Evolutionary conservation across 2,329 filamentous ascomycete genomes (phyloP), one percentile per base, ranked within the genome.

Genomic region (Ambrosiella xylebori): DNA sequence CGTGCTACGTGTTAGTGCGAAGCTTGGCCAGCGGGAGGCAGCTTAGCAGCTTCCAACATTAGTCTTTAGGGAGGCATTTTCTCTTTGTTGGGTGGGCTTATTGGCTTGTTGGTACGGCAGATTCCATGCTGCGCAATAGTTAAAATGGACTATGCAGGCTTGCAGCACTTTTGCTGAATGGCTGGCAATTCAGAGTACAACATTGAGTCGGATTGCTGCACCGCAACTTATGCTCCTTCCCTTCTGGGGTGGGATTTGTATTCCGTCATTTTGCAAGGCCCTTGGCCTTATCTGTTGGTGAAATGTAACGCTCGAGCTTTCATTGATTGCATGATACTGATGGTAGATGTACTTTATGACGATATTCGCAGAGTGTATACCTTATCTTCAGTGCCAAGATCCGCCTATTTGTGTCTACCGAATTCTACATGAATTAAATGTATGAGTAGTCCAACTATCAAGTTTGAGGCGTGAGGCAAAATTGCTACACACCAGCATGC

Each of bases 161-260:
- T 2, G 11, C 17, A 35, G 47, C 47, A 51, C 17, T 51, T 36
- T 51, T 36, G 19, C 7, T 9, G 27, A 11, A 9, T 51, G 27
- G 19, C 27, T 51, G 47, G 47, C 13, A 51, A 51, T 15, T 19
- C 19, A 51, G 47, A 15, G 47, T 51, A 19, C 35, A 19, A 51
- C 17, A 9, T 27, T 9, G 11, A n/a, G 47, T 51, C 6, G 47
- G 13, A 51, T 36, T 51, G 17, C 27, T 47, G 44, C n/a, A 47
- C 19, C 2, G 44, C 44, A 15, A 51, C 17, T 36, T 51, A 54
- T 41, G 40, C 52, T 54, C 52, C 52, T 54, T 54, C 52, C 52
- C 9, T 54, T 54, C 38, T 54, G 38, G 52, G 52, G 17, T 13
- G 13, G 17, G 8, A 15, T 36, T 38, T 13, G 17, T 19, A 9